Base-by-base conservation (phyloP, 2,329 filamentous ascomycete genomes). In the Alternaria incomplexa region DNA sequence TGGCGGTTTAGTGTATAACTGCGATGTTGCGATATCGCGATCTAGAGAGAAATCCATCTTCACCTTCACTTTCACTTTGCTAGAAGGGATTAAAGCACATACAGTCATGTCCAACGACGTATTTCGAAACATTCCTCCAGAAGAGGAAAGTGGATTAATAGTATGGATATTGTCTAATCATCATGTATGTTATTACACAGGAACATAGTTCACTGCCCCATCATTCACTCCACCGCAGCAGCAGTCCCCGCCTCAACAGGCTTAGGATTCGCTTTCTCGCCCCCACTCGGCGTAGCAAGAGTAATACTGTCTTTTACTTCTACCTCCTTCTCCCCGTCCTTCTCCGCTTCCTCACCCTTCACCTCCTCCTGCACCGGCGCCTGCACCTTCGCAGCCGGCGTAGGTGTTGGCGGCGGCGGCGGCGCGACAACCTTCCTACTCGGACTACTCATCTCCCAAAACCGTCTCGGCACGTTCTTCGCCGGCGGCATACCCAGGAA, bases 401-500 rank as follows among this genome's bases (percentile, higher is more conserved):
- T 50, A 13, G 56, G 48, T 13, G 56, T 50, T 5, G 55, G 47
- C 46, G 45, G 30, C 20, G 52, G 30, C 15, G 52, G 40, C 12
- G 26, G 47, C 50, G 53, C 43, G 32, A 55, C 28, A 11, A 23
- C 56, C 62, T 65, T 72, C 62, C 64, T 71, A n/a, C 44, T 26
- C 4, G 56, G 28, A 56, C 48, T 60, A 4, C 56, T 55, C 74
- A 78, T 76, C 62, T 77, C 73, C 64, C 75, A 74, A 76, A 97
- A 98, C 55, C 93, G 87, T 61, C 88, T 89, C 0, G 93, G 95
- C 23, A 97, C 94, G 7, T 93, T 94, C 43, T 85, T 85, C 9
- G 91, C 92, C 0, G 82, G 92, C 88, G 70, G 80, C 83, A 76
- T 83, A 83, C 67, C 83, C 85, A 74, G 25, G 20, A 76, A 75